Evolutionary conservation across 495 filamentous ascomycete genomes (phyloP).

Genomic region (Pseudoneurospora amorphoporcata): DNA sequence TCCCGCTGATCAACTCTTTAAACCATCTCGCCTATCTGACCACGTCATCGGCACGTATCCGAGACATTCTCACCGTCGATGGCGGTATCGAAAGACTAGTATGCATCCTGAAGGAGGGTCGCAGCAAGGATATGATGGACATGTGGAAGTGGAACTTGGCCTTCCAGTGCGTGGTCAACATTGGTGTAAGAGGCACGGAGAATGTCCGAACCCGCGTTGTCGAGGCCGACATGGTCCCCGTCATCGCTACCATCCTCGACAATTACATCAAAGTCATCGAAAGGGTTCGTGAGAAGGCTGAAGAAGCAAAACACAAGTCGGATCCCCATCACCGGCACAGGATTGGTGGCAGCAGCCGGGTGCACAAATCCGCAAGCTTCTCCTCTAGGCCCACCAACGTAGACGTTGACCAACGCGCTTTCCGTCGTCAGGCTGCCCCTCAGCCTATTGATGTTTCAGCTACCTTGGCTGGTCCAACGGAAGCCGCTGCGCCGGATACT

Average conservation of each 20-base stretch:
- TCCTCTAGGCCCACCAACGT: conserved; percentile 38
- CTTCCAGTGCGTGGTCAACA: conserved; percentile 97
- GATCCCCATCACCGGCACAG: conserved; percentile 35
- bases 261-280: conserved; percentile 97
- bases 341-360: conserved; percentile 29
- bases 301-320: conserved; percentile 48
- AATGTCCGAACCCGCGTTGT: conserved; percentile 87
- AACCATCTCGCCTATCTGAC: conserved; percentile 98
- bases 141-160: conserved; percentile 99
- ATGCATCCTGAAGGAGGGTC: conserved; percentile 93
- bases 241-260: conserved; percentile 97
- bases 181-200: conserved; percentile 92
- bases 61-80: conserved; percentile 96
- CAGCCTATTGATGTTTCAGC: conserved; percentile 37
- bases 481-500: conserved; percentile 24
- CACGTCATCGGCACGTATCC: conserved; percentile 93
- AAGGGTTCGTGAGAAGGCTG: conserved; percentile 73
- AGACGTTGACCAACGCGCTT: conserved; percentile 34
- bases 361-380: conserved; percentile 37
- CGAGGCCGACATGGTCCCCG: conserved; percentile 97
- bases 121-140: conserved; percentile 96
- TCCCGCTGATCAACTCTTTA: conserved; percentile 94
- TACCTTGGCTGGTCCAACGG: conserved; percentile 33
- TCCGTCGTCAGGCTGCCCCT: conserved; percentile 37
- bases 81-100: conserved; percentile 92